phyloP scores from a whole-genome alignment of 345 rosid genomes.

The Euphorbia lathyris region DNA sequence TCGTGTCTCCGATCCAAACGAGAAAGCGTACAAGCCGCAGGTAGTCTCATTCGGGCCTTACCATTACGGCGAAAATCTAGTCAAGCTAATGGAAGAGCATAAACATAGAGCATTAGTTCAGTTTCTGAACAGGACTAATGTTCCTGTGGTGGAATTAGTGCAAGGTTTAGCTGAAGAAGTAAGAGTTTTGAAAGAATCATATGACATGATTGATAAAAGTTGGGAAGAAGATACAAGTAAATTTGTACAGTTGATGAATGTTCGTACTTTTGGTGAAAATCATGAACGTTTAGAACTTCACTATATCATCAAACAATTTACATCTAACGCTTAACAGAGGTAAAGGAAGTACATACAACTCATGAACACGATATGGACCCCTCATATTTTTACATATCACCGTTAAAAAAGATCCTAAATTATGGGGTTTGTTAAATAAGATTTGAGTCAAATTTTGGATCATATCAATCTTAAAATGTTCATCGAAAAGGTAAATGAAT shows the following conservation, averaged over 20 bases:
- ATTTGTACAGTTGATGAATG: constrained; percentile 45
- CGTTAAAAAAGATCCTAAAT: too few species aligned
- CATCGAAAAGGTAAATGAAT: too few species aligned
- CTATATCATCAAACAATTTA: too few species aligned
- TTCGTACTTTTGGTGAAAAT: too few species aligned
- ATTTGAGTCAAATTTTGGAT: too few species aligned
- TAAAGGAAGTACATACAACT: too few species aligned
- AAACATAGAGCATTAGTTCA: constrained; percentile 33
- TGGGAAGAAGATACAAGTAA: constrained; percentile 22
- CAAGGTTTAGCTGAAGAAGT: constrained; percentile 19
- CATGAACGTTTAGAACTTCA: too few species aligned
- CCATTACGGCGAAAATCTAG: constrained; percentile 26
- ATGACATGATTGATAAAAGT: constrained; percentile 20
- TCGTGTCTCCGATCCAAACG: constrained; percentile 25
- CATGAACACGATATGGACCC: too few species aligned
- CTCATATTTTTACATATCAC: too few species aligned
- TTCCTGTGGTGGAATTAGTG: constrained; percentile 16
- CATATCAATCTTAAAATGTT: too few species aligned
- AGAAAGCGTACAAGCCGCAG: constrained; percentile 35
- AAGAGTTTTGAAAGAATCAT: constrained; percentile 24
- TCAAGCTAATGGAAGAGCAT: constrained; percentile 42
- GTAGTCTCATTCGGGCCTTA: constrained; percentile 44
- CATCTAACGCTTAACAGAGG: too few species aligned
- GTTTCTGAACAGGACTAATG: constrained; percentile 28
- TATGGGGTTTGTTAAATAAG: too few species aligned